phyloP scores from a whole-genome alignment of 768 basidiomycete species.

The Boletus rex-veris region DNA sequence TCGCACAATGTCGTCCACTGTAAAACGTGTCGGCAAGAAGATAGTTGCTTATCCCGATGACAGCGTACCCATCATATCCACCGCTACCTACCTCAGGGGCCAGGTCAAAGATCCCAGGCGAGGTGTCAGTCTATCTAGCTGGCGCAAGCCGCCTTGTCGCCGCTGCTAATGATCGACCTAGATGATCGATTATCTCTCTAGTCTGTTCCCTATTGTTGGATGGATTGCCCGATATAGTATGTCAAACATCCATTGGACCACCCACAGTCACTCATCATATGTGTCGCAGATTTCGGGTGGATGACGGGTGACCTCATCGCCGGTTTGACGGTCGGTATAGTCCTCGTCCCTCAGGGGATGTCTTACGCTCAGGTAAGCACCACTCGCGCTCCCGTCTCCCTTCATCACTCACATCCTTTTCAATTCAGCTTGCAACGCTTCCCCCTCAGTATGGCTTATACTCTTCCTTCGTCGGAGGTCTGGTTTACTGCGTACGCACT shows the following conservation, averaged over 20 bases:
- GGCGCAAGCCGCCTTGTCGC: too few relatives aligned
- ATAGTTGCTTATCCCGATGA: slow-evolving; percentile 60
- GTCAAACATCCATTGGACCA: neutral
- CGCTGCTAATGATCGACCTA: slow-evolving; percentile 23
- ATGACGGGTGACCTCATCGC: slow-evolving; percentile 84
- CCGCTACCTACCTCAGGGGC: slow-evolving; percentile 48
- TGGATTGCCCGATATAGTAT: slow-evolving; percentile 89
- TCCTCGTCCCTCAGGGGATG: slow-evolving; percentile 92
- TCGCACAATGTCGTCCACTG: slow-evolving; percentile 35
- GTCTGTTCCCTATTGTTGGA: slow-evolving; percentile 78
- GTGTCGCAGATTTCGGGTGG: slow-evolving; percentile 67
- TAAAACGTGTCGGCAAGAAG: slow-evolving; percentile 53
- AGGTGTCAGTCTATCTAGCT: slow-evolving; percentile 35
- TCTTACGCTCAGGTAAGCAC: slow-evolving; percentile 70
- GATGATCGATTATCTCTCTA: slow-evolving; percentile 59
- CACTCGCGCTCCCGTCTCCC: neutral
- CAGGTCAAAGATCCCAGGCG: slow-evolving; percentile 44
- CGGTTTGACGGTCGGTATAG: slow-evolving; percentile 91
- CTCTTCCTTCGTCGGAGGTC: slow-evolving; percentile 86
- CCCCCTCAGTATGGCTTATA: slow-evolving; percentile 89
- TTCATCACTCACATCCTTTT: neutral
- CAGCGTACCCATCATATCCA: slow-evolving; percentile 55
- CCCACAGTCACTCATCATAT: neutral
- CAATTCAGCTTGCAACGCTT: slow-evolving; percentile 71
- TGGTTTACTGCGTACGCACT: slow-evolving; percentile 71